phyloP scores from a whole-genome alignment of 192 early-diverging fungal genomes.

The Ramicandelaber brevisporus region DNA sequence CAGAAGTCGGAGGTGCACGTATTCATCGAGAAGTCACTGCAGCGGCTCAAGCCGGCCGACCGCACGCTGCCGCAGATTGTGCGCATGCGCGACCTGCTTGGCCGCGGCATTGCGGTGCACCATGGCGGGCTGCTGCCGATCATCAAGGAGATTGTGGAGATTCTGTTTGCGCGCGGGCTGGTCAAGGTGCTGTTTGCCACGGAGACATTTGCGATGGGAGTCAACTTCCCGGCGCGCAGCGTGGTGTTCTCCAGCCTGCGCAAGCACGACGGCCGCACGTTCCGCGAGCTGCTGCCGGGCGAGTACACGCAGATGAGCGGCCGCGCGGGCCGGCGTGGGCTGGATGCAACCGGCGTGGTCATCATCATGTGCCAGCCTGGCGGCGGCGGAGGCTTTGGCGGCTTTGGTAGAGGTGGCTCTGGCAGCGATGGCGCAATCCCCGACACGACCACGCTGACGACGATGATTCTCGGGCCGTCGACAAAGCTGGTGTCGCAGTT shows the following conservation, averaged over 20 bases:
- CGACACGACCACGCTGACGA: slow-evolving; percentile 27
- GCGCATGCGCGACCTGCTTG: slow-evolving; percentile 56
- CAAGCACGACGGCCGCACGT: slow-evolving; percentile 80
- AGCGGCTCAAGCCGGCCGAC: slow-evolving; percentile 61
- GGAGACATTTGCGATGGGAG: slow-evolving; percentile 99
- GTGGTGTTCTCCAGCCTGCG: slow-evolving; percentile 80
- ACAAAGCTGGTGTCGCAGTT: slow-evolving; percentile 89
- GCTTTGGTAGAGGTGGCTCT: too few relatives aligned
- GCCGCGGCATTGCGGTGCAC: slow-evolving; percentile 88
- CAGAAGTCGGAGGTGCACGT: slow-evolving; percentile 72
- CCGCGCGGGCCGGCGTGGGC: slow-evolving; percentile 79
- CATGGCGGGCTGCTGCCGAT: slow-evolving; percentile 91
- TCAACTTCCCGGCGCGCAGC: slow-evolving; percentile 85
- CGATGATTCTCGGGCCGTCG: slow-evolving; percentile 66
- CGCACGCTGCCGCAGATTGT: slow-evolving; percentile 69
- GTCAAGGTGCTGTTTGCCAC: slow-evolving; percentile 91
- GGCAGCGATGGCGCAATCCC: slow-evolving; percentile 19
- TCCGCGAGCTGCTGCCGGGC: slow-evolving; percentile 71
- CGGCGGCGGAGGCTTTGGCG: too few relatives aligned
- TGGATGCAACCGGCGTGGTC: slow-evolving; percentile 77
- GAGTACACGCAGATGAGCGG: slow-evolving; percentile 99
- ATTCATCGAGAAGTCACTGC: slow-evolving; percentile 59
- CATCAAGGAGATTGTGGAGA: slow-evolving; percentile 96
- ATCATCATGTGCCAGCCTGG: slow-evolving; percentile 56
- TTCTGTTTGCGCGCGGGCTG: slow-evolving; percentile 69